phyloP scores from a whole-genome alignment of 495 filamentous ascomycete genomes.

The Stereocaulon alpinum region DNA sequence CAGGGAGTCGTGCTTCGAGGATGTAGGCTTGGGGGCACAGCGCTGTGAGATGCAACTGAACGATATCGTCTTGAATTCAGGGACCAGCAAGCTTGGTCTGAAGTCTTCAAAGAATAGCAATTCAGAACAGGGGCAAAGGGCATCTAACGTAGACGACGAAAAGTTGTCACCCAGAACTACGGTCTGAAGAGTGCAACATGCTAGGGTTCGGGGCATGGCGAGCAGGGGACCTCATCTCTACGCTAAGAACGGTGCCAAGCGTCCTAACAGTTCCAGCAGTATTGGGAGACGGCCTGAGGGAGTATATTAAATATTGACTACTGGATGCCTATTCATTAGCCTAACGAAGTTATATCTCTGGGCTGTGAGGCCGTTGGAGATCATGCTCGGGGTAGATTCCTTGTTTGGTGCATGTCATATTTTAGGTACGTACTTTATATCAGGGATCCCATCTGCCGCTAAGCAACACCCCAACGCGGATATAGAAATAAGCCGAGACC shows the following conservation, averaged over 20 bases:
- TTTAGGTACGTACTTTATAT: too few species aligned
- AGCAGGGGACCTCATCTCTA: not conserved
- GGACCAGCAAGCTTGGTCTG: not conserved
- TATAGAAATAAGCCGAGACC: not conserved
- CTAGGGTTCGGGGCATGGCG: not conserved
- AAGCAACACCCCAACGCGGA: not conserved
- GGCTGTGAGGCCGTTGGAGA: too few species aligned
- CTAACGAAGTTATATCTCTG: too few species aligned
- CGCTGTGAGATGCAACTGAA: not conserved
- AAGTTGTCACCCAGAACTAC: not conserved
- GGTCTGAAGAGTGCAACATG: not conserved
- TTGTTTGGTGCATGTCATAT: too few species aligned
- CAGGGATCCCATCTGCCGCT: too few species aligned
- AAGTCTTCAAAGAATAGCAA: not conserved
- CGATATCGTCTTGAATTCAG: not conserved
- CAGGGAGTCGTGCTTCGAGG: not conserved
- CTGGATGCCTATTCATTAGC: too few species aligned
- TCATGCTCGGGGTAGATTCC: too few species aligned
- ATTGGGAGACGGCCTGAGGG: not conserved
- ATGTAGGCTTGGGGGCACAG: not conserved
- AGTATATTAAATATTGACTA: not conserved
- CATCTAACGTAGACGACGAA: not conserved
- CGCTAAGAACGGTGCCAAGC: conserved; percentile 5
- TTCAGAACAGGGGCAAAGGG: not conserved
- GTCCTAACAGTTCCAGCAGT: not conserved